Evolutionary conservation across 352 stramenopile genomes (phyloP).

Genomic region (Phytophthora agathidicida): DNA sequence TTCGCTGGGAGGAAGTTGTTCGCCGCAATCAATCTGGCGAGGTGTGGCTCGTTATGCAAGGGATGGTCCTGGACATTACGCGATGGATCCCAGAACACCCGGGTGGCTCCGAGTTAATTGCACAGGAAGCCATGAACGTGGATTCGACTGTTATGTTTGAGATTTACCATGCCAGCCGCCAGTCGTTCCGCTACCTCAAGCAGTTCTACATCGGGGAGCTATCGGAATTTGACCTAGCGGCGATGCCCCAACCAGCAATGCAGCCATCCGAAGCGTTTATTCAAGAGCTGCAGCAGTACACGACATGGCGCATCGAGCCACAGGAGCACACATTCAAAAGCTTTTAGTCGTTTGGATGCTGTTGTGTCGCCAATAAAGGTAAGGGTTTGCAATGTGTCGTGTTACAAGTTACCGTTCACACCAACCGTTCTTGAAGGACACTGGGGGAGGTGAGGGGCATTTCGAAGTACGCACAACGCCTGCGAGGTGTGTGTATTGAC

Average conservation of each 20-base stretch:
- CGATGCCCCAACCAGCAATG: conserved; percentile 56
- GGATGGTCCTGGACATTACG: conserved; percentile 91
- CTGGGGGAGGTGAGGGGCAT: conserved; percentile 54
- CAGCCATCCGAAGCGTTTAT: conserved; percentile 73
- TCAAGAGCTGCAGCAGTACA: conserved; percentile 82
- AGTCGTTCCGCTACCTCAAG: conserved; percentile 92
- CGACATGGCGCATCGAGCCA: conserved; percentile 75
- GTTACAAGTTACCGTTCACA: conserved; percentile 40
- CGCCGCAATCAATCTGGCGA: conserved; percentile 76
- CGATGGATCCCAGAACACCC: conserved; percentile 90
- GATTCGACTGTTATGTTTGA: conserved; percentile 92
- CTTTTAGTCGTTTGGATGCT: conserved; percentile 50
- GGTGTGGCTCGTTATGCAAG: conserved; percentile 87
- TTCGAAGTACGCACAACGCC: conserved; percentile 43
- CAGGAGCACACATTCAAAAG: conserved; percentile 76
- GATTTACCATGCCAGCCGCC: conserved; percentile 91
- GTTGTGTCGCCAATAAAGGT: neutral
- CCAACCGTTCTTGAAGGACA: conserved; percentile 63
- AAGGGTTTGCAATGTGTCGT: neutral
- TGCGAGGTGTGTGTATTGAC: conserved; percentile 48
- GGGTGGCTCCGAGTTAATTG: conserved; percentile 85
- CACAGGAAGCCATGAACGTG: conserved; percentile 85
- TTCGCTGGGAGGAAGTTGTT: conserved; percentile 83
- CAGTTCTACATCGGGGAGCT: conserved; percentile 93
- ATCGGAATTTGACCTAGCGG: conserved; percentile 54